Percentiles rank a stretch among this genome's conserved stretches.
phyloP scores from a whole-genome alignment of 139 green algal genomes.

The Deuterostichococcus epilithicus region DNA sequence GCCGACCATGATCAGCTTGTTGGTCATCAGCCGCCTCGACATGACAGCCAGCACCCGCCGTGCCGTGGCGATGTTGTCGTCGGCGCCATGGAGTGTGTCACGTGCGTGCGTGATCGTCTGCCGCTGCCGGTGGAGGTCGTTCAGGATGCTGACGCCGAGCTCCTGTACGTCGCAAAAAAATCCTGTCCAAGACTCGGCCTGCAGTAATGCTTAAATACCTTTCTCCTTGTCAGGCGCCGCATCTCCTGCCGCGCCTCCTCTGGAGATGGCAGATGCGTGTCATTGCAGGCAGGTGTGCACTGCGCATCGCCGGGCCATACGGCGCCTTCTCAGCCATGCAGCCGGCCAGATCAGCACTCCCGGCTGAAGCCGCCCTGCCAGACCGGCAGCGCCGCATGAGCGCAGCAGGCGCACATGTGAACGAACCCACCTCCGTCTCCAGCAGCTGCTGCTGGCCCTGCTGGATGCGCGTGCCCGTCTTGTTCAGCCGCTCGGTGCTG shows the following conservation, averaged over 20 bases:
- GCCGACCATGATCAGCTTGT: constrained; percentile 81
- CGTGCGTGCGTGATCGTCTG: constrained; percentile 86
- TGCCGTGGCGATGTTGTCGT: constrained; percentile 85
- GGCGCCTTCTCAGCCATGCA: no score
- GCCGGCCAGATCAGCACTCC: no score
- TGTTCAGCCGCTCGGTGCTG: constrained; percentile 70
- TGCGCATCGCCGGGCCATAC: no score
- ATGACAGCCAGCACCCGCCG: constrained; percentile 84
- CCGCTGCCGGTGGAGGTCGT: constrained; percentile 87
- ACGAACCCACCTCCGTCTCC: constrained; percentile 73
- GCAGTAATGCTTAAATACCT: no score
- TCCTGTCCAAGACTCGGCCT: no score
- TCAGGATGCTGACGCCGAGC: constrained; percentile 85
- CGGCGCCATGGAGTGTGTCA: constrained; percentile 80
- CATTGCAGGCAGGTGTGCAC: no score
- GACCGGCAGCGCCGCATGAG: no score
- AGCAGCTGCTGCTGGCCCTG: constrained; percentile 74
- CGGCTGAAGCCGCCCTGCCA: no score
- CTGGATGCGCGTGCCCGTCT: constrained; percentile 66
- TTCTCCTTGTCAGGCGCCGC: no score
- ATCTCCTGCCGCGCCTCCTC: no score
- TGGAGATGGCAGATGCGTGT: no score
- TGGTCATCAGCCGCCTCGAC: constrained; percentile 75
- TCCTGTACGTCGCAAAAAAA: constrained; percentile 67
- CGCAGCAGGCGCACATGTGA: no score